Base-by-base conservation (phyloP, 805 yeast species). In the Hermanozyma aechmeae region DNA sequence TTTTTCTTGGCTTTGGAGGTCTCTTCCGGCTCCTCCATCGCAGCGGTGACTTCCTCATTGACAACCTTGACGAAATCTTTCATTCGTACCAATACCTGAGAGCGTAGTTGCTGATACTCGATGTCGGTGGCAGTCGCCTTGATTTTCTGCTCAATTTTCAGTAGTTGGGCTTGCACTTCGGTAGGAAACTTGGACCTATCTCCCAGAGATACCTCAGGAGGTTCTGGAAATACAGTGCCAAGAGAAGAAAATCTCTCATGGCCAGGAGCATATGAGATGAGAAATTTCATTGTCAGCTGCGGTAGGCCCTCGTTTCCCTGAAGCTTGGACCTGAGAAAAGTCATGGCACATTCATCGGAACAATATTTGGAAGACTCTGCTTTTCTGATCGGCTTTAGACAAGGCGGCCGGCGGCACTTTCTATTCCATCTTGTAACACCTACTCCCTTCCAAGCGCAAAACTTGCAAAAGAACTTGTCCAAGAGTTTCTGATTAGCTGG, bases 361-460 rank as follows among this genome's bases (percentile, higher is more conserved):
- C 96, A 86, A 48, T 81, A 86, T 50, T 86, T 84, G 19, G 85
- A 72, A 26, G 50, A 53, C 9, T 28, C 43, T n/a, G 41, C 51
- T 14, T 46, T 42, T 1, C 48, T 53, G 4, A 76, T 71, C 0
- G 86, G 79, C 23, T 64, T 57, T 27, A 43, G 64, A 46, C 96
- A 86, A 1, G 46, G 50, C 1, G 50, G 45, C 9, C 80, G 30
- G 16, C 89, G 63, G 48, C 96, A 86, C 45, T 79, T 80, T 23
- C 79, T 65, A 50, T 79, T 80, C 89, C 89, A 86, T 11, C 65
- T 38, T 0, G 89, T 73, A 16, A 40, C 42, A 1, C 79, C 79
- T 18, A 51, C 48, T 17, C 45, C 73, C 34, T 53, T 50, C 67
- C 68, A 62, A 30, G 68, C 71, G 50, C 96, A 86, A 33, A 75